These are phyloP conservation scores for Combretum micranthum DNA, from an alignment of 345 rosid genomes.

Conservation along the genomic window DNA sequence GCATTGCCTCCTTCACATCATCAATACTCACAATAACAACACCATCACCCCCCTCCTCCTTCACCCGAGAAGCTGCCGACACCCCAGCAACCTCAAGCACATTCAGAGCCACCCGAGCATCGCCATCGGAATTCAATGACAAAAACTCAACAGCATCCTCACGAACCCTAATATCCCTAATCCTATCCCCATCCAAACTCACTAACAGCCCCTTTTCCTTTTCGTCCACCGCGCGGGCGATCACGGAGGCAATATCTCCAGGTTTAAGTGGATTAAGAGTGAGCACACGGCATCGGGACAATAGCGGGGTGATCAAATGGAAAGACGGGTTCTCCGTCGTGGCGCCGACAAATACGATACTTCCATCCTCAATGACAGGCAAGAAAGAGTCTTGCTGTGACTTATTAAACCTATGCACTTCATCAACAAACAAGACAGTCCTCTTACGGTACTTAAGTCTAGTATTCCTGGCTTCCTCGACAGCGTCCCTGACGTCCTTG, in stretches of 20 bases:
- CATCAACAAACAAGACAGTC: conserved; percentile 74
- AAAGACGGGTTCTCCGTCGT: conserved; percentile 90
- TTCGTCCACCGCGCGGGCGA: conserved; percentile 44
- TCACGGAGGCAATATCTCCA: conserved; percentile 34
- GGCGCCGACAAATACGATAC: conserved; percentile 70
- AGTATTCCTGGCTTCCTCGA: conserved; percentile 52
- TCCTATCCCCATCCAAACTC: conserved; percentile 15
- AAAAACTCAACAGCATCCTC: conserved; percentile 47
- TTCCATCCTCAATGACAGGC: conserved; percentile 85
- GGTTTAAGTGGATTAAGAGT: conserved; percentile 62
- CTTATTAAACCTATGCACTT: conserved; percentile 78
- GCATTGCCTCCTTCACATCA: conserved; percentile 82
- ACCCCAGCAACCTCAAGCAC: conserved; percentile 68
- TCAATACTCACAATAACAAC: conserved; percentile 30
- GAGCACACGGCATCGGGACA: conserved; percentile 69
- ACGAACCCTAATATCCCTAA: conserved; percentile 20
- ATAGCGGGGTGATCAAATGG: conserved; percentile 69
- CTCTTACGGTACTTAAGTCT: conserved; percentile 32
- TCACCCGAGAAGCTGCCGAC: conserved; percentile 36
- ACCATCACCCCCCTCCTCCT: not conserved
- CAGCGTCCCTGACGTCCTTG: conserved; percentile 73
- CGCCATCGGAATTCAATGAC: conserved; percentile 67
- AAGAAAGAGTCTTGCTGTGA: conserved; percentile 81
- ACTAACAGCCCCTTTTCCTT: conserved; percentile 34
- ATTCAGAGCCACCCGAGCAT: conserved; percentile 75